A percentile compares a stretch with the other conserved stretches of the same genome.
Evolutionary conservation across 139 green algal genomes (phyloP).

Genomic region (Eudorina sp.): DNA sequence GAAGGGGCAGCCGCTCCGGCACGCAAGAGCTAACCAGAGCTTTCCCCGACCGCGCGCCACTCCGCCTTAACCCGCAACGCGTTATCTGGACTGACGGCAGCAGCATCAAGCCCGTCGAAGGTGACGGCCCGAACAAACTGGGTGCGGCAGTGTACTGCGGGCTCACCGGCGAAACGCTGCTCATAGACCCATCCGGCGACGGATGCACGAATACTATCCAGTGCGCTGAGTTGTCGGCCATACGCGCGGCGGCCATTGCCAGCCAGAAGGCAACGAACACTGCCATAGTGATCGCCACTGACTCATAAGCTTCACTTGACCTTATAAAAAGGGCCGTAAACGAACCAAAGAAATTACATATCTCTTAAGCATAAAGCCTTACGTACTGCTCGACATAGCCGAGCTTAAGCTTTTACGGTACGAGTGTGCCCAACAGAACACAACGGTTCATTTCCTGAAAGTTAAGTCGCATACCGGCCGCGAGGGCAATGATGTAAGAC

Average conservation of each 20-base stretch:
- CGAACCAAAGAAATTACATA: not conserved
- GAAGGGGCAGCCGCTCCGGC: too few species aligned
- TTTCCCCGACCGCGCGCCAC: too few species aligned
- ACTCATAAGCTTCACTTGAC: not conserved
- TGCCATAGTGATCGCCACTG: not conserved
- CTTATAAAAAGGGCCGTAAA: not conserved
- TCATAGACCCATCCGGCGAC: not conserved
- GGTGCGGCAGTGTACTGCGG: not conserved
- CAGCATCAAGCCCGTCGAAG: not conserved
- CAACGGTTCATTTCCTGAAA: too few species aligned
- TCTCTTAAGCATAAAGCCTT: slow-evolving; percentile 11
- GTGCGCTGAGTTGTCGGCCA: not conserved
- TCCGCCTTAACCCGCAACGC: not conserved
- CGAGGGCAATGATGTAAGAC: too few species aligned
- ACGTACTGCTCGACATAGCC: not conserved
- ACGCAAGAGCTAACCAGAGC: too few species aligned
- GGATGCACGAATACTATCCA: not conserved
- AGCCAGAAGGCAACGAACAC: not conserved
- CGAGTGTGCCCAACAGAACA: not conserved
- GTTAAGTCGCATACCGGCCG: too few species aligned
- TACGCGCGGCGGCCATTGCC: not conserved
- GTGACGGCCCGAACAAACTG: not conserved
- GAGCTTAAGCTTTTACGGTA: not conserved
- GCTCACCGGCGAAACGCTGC: not conserved
- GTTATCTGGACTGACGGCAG: not conserved